Base-by-base conservation (phyloP, 345 rosid genomes). In the Cardamine resedifolia region DNA sequence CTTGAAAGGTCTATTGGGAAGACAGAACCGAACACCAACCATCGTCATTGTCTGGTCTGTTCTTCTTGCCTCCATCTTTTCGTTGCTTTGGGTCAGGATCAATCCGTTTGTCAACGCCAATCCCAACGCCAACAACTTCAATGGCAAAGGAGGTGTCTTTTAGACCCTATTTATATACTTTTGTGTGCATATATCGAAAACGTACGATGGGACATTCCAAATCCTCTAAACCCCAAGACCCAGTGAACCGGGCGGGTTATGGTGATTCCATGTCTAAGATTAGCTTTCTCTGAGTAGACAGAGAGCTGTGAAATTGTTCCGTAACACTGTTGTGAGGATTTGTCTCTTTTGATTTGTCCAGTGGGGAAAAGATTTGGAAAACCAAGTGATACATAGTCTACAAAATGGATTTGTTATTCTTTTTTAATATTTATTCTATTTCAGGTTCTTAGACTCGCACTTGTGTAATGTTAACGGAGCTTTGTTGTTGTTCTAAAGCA, bases 21-120 rank as follows among this genome's bases (percentile, higher is more conserved):
- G 99, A 58, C 96, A 91, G 78, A 95, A 95, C 71, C 89, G 98
- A 15, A 95, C 99, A 6, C 99, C 98, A 3, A 94, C 98, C 14
- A 94, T 94, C 21, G 98, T 94, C 80, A 91, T 94, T 21, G 98
- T 94, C 43, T 95, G 99, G 99, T 90, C 99, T 53, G 87, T 95
- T 15, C 96, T 95, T 62, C 93, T 95, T 1, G 98, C 99, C 72
- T 91, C 98, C n/a, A 90, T 95, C 44, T 95, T 95, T 90, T 91
- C 98, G 31, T 83, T 95, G 90, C 89, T 95, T 45, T 95, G 99
- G 99, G 99, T 95, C 69, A 85, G 99, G 43, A 86, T 95, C 60
- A 92, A 91, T 72, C 99, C 98, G 7, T 95, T 95, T 79, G 87
- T 87, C 56, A 70, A 87, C 0, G 80, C 72, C 55, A 9, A 90